Percentiles rank a stretch among this genome's conserved stretches.
These are phyloP conservation scores for Endothia cerciana DNA, from an alignment of 2,329 filamentous ascomycete genomes.

Conservation along the genomic window DNA sequence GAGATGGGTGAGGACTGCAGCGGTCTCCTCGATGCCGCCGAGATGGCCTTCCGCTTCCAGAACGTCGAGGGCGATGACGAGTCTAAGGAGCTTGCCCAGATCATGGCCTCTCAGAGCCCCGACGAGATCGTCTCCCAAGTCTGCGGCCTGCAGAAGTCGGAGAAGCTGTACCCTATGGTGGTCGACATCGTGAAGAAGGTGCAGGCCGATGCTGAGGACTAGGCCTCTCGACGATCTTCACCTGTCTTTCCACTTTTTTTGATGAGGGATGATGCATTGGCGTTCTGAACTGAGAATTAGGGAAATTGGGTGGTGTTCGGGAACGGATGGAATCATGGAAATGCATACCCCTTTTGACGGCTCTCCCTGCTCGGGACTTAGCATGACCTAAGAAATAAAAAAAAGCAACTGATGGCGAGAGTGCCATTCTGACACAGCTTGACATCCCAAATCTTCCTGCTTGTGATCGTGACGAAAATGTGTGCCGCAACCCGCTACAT, in stretches of 20 bases:
- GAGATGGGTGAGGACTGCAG: constrained; percentile 75
- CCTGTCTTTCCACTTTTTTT: constrained; percentile 14
- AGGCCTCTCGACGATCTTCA: constrained; percentile 9
- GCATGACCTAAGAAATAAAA: constrained; percentile 11
- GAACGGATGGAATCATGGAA: constrained; percentile 23
- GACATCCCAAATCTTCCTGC: neutral
- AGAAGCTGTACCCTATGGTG: constrained; percentile 78
- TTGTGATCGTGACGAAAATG: neutral
- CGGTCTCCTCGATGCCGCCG: constrained; percentile 78
- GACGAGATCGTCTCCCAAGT: constrained; percentile 79
- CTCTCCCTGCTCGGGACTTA: constrained; percentile 5
- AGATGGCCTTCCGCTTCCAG: constrained; percentile 95
- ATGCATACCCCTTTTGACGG: constrained; percentile 28
- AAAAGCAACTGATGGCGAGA: neutral
- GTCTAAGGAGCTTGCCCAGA: constrained; percentile 81
- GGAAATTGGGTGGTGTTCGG: constrained; percentile 25
- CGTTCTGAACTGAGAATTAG: constrained; percentile 14
- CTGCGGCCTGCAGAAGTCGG: constrained; percentile 75
- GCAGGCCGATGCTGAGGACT: constrained; percentile 59
- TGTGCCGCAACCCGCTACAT: neutral
- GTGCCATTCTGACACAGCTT: constrained; percentile 13
- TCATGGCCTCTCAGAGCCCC: constrained; percentile 68
- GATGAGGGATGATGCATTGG: constrained; percentile 23
- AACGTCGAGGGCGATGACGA: constrained; percentile 91
- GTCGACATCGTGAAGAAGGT: constrained; percentile 82